A percentile compares a stretch with the other conserved stretches of the same genome.
phyloP scores from a whole-genome alignment of 441 rosid genomes.

The Oxalis stricta region DNA sequence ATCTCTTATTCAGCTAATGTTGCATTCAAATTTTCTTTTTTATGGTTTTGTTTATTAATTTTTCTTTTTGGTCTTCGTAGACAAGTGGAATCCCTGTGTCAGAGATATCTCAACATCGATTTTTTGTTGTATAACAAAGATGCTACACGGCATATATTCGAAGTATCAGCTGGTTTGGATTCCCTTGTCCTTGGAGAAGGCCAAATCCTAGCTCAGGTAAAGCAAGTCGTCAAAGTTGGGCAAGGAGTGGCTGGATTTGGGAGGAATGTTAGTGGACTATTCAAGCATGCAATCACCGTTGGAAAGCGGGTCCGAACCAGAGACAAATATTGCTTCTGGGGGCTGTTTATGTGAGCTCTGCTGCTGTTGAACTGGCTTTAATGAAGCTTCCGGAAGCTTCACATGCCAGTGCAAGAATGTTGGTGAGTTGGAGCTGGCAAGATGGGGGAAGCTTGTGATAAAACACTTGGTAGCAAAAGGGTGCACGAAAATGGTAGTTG shows the following conservation, averaged over 20 bases:
- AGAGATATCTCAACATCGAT: constrained; percentile 66
- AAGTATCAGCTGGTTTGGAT: constrained; percentile 92
- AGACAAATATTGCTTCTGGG: constrained; percentile 86
- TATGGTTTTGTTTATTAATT: no score
- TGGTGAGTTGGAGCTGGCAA: constrained; percentile 91
- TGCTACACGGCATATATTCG: constrained; percentile 76
- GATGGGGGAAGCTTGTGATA: constrained; percentile 95
- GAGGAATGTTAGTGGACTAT: constrained; percentile 74
- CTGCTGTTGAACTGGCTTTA: constrained; percentile 80
- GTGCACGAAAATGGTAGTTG: constrained; percentile 70
- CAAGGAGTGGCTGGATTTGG: constrained; percentile 92
- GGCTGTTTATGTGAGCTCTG: constrained; percentile 92
- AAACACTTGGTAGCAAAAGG: constrained; percentile 93
- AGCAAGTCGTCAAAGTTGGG: constrained; percentile 81
- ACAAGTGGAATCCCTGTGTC: constrained; percentile 82
- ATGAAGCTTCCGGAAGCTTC: constrained; percentile 69
- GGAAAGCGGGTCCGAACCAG: constrained; percentile 89
- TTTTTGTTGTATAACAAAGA: constrained; percentile 68
- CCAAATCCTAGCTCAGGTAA: constrained; percentile 94
- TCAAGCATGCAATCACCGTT: constrained; percentile 81
- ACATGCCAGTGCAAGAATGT: constrained; percentile 48
- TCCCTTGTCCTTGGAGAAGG: constrained; percentile 96
- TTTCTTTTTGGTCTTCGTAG: constrained; percentile 23
- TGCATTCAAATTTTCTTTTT: no score
- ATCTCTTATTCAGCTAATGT: no score